phyloP scores from a whole-genome alignment of 352 stramenopile species.

The Phytopythium kandeliae region DNA sequence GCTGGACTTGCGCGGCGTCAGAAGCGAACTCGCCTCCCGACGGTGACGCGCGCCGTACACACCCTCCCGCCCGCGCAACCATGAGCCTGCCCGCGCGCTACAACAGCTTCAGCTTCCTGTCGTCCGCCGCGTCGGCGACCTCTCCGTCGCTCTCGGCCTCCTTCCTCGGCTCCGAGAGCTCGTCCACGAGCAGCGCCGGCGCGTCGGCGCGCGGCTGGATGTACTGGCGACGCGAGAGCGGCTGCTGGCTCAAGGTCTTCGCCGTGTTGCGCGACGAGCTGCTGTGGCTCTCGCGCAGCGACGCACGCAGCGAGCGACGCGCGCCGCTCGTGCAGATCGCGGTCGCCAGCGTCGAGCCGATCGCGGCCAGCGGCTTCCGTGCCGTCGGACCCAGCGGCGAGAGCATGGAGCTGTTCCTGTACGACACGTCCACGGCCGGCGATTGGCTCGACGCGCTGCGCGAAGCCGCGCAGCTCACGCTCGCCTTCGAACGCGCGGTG shows the following conservation, averaged over 20 bases:
- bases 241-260: constrained; percentile 78
- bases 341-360: constrained; percentile 40
- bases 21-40: constrained; percentile 1
- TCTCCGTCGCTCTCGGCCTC: constrained; percentile 48
- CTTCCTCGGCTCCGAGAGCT: constrained; percentile 30
- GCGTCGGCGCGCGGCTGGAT: constrained; percentile 49
- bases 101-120: constrained; percentile 31
- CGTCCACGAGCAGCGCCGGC: constrained; percentile 12
- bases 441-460: constrained; percentile 64
- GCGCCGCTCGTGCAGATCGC: constrained; percentile 67
- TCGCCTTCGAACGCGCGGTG: constrained; percentile 37
- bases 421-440: constrained; percentile 43
- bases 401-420: constrained; percentile 72
- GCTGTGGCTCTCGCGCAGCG: constrained; percentile 58
- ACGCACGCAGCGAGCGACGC: constrained; percentile 13
- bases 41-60: not conserved
- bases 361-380: constrained; percentile 40
- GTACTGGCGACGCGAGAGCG: constrained; percentile 61
- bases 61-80: not conserved
- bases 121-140: constrained; percentile 15
- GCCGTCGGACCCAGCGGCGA: constrained; percentile 47
- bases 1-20: not conserved
- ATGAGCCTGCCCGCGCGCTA: constrained; percentile 2
- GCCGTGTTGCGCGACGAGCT: constrained; percentile 61
- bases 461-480: constrained; percentile 49